phyloP scores from a whole-genome alignment of 352 stramenopile species.

The Phytophthora sojae region DNA sequence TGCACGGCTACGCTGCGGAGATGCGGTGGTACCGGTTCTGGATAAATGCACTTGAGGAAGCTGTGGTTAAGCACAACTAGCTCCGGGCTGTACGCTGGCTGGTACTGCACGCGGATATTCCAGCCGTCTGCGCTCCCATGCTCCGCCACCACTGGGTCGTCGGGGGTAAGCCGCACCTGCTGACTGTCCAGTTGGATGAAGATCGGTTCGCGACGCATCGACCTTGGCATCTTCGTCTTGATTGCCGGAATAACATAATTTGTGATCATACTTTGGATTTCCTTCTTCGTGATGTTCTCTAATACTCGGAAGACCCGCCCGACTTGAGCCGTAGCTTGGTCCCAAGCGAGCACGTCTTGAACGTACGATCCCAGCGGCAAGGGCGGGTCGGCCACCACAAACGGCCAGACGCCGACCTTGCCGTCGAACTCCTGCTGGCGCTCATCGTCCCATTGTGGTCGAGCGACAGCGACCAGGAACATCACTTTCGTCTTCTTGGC shows the following conservation, averaged over 20 bases:
- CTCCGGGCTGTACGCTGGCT: slow-evolving; percentile 48
- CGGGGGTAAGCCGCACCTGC: slow-evolving; percentile 43
- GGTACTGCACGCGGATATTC: slow-evolving; percentile 50
- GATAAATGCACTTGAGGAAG: slow-evolving; percentile 43
- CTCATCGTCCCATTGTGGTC: slow-evolving; percentile 47
- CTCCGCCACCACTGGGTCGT: slow-evolving; percentile 42
- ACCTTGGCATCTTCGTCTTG: slow-evolving; percentile 41
- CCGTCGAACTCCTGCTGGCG: slow-evolving; percentile 47
- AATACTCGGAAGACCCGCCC: slow-evolving; percentile 29
- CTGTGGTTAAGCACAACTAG: slow-evolving; percentile 45
- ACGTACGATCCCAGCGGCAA: slow-evolving; percentile 17
- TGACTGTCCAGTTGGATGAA: slow-evolving; percentile 52
- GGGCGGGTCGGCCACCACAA: slow-evolving; percentile 25
- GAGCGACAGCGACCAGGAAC: slow-evolving; percentile 50
- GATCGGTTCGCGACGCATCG: slow-evolving; percentile 24
- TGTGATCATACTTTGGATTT: slow-evolving; percentile 47
- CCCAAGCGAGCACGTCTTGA: slow-evolving; percentile 8
- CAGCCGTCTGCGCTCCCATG: slow-evolving; percentile 39
- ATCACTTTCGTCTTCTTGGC: slow-evolving; percentile 49
- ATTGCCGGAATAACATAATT: slow-evolving; percentile 47
- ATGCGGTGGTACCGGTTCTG: slow-evolving; percentile 17
- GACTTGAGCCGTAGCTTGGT: slow-evolving; percentile 11
- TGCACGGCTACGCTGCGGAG: slow-evolving; percentile 8
- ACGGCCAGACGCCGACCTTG: slow-evolving; percentile 52
- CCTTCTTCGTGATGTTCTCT: slow-evolving; percentile 40